Evolutionary conservation across 805 yeast genomes (phyloP).

Genomic region (Sugiyamaella marilandica): DNA sequence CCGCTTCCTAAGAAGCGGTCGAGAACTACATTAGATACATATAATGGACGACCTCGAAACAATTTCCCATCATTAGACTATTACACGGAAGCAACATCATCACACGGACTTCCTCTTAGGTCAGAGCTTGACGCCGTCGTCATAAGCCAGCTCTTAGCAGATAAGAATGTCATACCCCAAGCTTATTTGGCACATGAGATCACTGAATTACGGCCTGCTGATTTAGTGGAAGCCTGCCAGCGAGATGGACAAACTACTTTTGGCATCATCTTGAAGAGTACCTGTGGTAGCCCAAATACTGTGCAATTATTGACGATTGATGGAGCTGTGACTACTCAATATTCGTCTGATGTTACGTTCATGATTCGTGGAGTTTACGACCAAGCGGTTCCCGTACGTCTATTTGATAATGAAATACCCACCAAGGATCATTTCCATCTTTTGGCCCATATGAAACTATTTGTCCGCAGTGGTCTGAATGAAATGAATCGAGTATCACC

Average conservation of each 20-base stretch:
- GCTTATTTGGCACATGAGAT: not conserved
- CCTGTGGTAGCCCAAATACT: not conserved
- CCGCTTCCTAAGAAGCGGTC: slow-evolving; percentile 8
- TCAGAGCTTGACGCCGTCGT: not conserved
- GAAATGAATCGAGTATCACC: slow-evolving; percentile 3
- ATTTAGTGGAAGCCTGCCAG: slow-evolving; percentile 10
- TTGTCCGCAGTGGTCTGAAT: slow-evolving; percentile 2
- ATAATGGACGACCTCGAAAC: slow-evolving; percentile 10
- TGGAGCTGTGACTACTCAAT: not conserved
- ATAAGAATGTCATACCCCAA: not conserved
- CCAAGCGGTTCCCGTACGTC: not conserved
- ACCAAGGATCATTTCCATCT: not conserved
- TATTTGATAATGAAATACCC: not conserved
- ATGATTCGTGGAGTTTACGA: slow-evolving; percentile 6
- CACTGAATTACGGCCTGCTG: slow-evolving; percentile 8
- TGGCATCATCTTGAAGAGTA: slow-evolving; percentile 9
- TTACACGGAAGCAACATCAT: not conserved
- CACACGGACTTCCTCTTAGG: not conserved
- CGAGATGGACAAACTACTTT: slow-evolving; percentile 13
- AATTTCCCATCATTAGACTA: slow-evolving; percentile 3
- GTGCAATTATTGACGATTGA: slow-evolving; percentile 8
- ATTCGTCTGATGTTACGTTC: not conserved
- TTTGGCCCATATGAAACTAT: slow-evolving; percentile 2
- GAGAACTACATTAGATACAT: not conserved
- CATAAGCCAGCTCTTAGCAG: not conserved